Evolutionary conservation across 169 alveolate species (phyloP).

Genomic region (Theileria orientalis): DNA sequence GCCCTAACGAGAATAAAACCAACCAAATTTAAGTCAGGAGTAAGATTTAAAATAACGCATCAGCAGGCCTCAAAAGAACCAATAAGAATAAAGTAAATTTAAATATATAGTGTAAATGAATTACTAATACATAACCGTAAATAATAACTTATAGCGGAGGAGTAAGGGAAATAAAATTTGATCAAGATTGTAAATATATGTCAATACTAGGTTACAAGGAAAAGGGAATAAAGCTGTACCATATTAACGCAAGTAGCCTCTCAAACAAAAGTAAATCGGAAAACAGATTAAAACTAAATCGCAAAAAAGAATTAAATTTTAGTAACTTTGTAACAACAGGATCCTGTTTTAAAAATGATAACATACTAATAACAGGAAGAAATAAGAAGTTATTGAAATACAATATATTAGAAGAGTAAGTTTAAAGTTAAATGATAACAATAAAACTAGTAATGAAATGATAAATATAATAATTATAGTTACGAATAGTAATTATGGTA

Average conservation of each 20-base stretch:
- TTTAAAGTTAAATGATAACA: background rate
- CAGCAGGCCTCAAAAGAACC: slow-evolving; percentile 17
- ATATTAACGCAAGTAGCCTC: slow-evolving; percentile 21
- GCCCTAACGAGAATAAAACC: slow-evolving; percentile 49
- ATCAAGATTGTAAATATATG: slow-evolving; percentile 11
- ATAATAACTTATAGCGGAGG: slow-evolving; percentile 20
- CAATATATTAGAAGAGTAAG: slow-evolving; percentile 27
- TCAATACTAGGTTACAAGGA: slow-evolving; percentile 38
- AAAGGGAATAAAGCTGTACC: slow-evolving; percentile 24
- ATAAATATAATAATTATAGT: too few species aligned
- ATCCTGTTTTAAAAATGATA: slow-evolving; percentile 33
- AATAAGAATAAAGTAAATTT: slow-evolving; percentile 16
- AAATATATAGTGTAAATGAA: background rate
- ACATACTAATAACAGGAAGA: slow-evolving; percentile 16
- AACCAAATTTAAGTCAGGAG: slow-evolving; percentile 23
- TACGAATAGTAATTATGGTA: too few species aligned
- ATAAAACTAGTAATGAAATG: background rate
- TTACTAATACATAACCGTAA: background rate
- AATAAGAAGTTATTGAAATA: slow-evolving; percentile 38
- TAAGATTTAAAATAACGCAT: slow-evolving; percentile 35
- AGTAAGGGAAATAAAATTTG: slow-evolving; percentile 22
- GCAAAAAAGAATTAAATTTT: slow-evolving; percentile 2
- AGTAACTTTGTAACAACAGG: slow-evolving; percentile 3
- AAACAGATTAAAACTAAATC: slow-evolving; percentile 23
- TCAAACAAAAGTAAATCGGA: background rate